phyloP scores from a whole-genome alignment of 2,329 filamentous ascomycete species.

The Sordariomycetes sp. region DNA sequence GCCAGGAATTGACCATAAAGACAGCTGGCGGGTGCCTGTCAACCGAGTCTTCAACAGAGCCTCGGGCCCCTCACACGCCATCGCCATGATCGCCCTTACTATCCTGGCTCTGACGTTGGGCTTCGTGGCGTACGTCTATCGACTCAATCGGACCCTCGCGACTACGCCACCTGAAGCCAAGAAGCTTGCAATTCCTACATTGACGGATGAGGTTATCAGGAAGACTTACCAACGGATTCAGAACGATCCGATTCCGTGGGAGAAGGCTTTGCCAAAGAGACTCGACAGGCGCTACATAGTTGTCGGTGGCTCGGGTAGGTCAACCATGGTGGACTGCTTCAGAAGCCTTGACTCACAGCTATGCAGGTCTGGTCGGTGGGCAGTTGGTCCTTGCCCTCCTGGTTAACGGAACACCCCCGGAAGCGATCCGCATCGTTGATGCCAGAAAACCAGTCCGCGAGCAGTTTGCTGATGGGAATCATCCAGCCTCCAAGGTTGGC shows the following conservation, averaged over 20 bases:
- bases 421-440: slow-evolving; percentile 45
- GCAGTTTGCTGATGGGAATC: slow-evolving; percentile 24
- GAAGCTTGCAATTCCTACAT: neutral
- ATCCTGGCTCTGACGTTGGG: too few species aligned
- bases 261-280: neutral
- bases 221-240: neutral
- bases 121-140: slow-evolving; percentile 3
- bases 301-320: slow-evolving; percentile 3
- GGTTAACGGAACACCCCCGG: slow-evolving; percentile 37
- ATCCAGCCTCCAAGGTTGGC: slow-evolving; percentile 22
- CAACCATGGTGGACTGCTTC: too few species aligned
- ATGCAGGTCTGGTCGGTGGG: slow-evolving; percentile 35
- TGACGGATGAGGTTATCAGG: neutral
- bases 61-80: too few species aligned
- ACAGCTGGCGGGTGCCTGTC: too few species aligned
- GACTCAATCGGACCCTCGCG: slow-evolving; percentile 1
- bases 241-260: neutral
- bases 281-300: slow-evolving; percentile 3
- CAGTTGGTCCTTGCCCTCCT: slow-evolving; percentile 45
- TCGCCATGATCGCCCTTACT: too few species aligned
- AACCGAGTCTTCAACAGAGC: too few species aligned
- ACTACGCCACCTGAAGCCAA: slow-evolving; percentile 1
- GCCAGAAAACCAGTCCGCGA: slow-evolving; percentile 31
- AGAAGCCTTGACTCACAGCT: neutral
- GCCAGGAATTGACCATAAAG: too few species aligned